These are phyloP conservation scores for Nidularia sp. DNA, from an alignment of 768 basidiomycete genomes.

Conservation along the genomic window DNA sequence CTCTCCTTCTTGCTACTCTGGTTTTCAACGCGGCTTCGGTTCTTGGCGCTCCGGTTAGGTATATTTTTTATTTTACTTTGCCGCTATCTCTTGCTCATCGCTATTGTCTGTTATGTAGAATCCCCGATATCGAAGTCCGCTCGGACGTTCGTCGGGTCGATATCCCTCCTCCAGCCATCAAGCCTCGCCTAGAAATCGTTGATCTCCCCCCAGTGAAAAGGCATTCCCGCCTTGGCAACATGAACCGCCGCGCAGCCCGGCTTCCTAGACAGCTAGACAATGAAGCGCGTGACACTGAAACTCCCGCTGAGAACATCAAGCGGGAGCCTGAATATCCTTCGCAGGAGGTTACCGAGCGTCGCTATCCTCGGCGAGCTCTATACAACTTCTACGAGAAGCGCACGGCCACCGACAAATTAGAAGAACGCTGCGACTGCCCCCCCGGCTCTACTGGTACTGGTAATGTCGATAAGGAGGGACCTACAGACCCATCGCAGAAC, in stretches of 20 bases:
- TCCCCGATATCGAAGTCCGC: conserved; percentile 16
- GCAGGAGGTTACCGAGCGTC: conserved; percentile 9
- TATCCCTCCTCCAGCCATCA: conserved; percentile 5
- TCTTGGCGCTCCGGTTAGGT: conserved; percentile 36
- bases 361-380: conserved; percentile 22
- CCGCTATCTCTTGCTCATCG: neutral
- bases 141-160: conserved; percentile 19
- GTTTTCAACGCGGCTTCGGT: conserved; percentile 30
- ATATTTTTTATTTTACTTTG: conserved; percentile 3
- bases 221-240: conserved; percentile 10
- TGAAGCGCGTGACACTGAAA: conserved; percentile 19
- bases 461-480: no score
- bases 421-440: neutral
- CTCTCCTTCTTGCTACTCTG: conserved; percentile 32
- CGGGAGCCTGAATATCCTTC: conserved; percentile 9
- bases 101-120: conserved; percentile 11
- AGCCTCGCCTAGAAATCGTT: conserved; percentile 19
- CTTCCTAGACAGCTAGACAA: conserved; percentile 15
- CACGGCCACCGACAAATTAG: neutral
- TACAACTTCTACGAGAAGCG: conserved; percentile 26
- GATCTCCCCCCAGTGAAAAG: conserved; percentile 18
- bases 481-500: no score
- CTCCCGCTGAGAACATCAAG: conserved; percentile 10
- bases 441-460: conserved; percentile 1
- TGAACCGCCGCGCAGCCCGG: conserved; percentile 21